Conservation (phyloP, 306 rosid genomes). For the peach (Prunus persica) region Prunus_persica_NCBIv2 NC_034012.1:8833501-8834000, state of each 20-base stretch:
- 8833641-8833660: not conserved
- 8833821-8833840: constrained; percentile 11
- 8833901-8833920: not conserved
- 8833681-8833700: constrained; percentile 7
- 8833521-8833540: not conserved
- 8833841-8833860: constrained; percentile 10
- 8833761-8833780: constrained; percentile 93
- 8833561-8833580: not conserved
- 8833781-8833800: constrained; percentile 50
- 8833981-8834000: constrained; percentile 16
- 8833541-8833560: not conserved
- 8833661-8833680: not conserved
- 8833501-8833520: not conserved
- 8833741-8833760: constrained; percentile 96
- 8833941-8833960: constrained; percentile 7
- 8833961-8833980: constrained; percentile 1
- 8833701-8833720: constrained; percentile 53
- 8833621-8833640: not conserved
- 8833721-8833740: constrained; percentile 83
- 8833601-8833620: not conserved
- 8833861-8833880: constrained; percentile 8
- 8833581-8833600: not conserved
- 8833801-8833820: not conserved
- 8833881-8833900: not conserved
- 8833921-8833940: constrained; percentile 17